Evolutionary conservation across 75 land plant genomes (phyloP).

Genomic region (Pinus albicaulis): DNA sequence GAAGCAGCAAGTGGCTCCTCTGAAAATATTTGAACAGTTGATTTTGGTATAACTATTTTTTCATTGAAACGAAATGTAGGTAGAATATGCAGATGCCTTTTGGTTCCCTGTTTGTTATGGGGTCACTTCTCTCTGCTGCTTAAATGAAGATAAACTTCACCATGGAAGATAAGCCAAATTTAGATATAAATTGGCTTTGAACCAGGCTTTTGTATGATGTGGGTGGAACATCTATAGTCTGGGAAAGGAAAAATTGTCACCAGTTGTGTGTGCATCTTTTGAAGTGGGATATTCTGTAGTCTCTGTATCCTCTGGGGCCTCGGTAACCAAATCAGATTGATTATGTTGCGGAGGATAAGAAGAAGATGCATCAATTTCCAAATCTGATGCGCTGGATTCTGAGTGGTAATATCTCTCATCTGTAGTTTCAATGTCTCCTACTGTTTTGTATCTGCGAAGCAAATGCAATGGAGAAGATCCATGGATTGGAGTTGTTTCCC

Average conservation of each 20-base stretch:
- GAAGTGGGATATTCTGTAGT: background rate
- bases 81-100: no score
- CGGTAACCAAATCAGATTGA: background rate
- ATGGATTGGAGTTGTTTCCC: slow-evolving; percentile 4
- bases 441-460: slow-evolving; percentile 1
- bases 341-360: background rate
- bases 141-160: no score
- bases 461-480: background rate
- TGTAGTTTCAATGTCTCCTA: slow-evolving; percentile 1
- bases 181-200: no score
- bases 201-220: no score
- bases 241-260: background rate
- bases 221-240: no score
- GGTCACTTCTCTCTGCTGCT: no score
- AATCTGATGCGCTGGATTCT: background rate
- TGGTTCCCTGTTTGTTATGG: no score
- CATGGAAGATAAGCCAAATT: no score
- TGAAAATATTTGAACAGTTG: no score
- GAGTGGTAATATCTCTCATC: background rate
- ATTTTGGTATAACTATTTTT: no score
- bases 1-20: no score
- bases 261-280: background rate
- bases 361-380: background rate
- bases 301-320: background rate
- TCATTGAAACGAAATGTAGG: no score